Evolutionary conservation across 441 rosid genomes (phyloP).

Genomic region (Lepidium campestre): DNA sequence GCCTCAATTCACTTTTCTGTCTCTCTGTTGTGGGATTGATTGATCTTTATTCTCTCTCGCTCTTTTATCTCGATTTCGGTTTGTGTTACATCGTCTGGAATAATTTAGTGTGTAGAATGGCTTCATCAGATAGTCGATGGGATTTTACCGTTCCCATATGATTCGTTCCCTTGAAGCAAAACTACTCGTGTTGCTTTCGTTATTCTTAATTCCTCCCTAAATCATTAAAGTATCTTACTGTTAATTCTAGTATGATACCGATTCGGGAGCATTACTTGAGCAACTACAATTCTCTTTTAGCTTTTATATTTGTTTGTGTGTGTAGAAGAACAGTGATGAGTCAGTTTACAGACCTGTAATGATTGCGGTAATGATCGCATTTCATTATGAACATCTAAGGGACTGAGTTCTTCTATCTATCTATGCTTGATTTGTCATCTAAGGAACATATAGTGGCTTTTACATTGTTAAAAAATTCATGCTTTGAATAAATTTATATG

Average conservation of each 20-base stretch:
- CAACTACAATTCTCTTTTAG: constrained; percentile 31
- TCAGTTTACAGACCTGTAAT: constrained; percentile 75
- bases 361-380: constrained; percentile 78
- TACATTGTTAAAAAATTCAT: not conserved
- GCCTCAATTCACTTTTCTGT: not conserved
- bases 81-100: not conserved
- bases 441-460: too few relatives aligned
- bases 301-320: not conserved
- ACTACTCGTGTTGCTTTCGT: constrained; percentile 44
- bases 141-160: constrained; percentile 53
- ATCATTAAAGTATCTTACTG: not conserved
- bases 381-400: constrained; percentile 78
- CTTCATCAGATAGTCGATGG: constrained; percentile 85
- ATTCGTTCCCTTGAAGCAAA: constrained; percentile 91
- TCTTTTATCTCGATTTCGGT: too few relatives aligned
- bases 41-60: not conserved
- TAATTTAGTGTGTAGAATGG: not conserved
- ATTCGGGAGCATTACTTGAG: constrained; percentile 30
- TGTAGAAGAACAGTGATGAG: constrained; percentile 51
- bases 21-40: not conserved
- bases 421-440: too few relatives aligned
- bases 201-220: not conserved
- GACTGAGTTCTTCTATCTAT: constrained; percentile 70
- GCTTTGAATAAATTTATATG: constrained; percentile 1
- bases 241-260: constrained; percentile 10